These are phyloP conservation scores for Amphirosellinia nigrospora DNA, from an alignment of 495 filamentous ascomycete species.

Conservation along the genomic window DNA sequence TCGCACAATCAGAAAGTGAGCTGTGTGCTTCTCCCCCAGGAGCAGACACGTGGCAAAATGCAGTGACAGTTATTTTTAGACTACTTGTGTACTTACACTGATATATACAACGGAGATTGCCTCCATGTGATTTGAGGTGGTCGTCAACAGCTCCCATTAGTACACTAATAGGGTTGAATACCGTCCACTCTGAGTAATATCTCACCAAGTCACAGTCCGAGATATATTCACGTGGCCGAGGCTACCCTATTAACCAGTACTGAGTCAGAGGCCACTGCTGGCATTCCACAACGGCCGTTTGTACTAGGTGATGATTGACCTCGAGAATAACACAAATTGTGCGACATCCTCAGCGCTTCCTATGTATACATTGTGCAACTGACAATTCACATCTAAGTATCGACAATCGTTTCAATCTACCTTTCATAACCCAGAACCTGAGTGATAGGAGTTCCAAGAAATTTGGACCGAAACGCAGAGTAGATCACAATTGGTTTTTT, in stretches of 20 bases:
- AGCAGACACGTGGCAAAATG: too few species aligned
- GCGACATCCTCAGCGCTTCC: too few species aligned
- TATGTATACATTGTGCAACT: background rate
- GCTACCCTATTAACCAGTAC: background rate
- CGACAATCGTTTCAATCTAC: background rate
- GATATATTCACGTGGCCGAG: background rate
- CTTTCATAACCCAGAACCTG: constrained; percentile 11
- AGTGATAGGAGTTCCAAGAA: constrained; percentile 1
- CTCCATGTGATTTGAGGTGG: background rate
- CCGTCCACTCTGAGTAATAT: background rate
- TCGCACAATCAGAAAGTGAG: background rate
- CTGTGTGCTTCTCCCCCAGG: background rate
- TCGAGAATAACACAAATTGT: background rate
- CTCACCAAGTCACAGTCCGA: background rate
- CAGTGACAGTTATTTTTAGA: too few species aligned
- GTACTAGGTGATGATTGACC: background rate
- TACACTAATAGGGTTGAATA: background rate
- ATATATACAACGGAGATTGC: too few species aligned
- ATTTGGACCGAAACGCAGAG: constrained; percentile 8
- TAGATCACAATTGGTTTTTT: constrained; percentile 1
- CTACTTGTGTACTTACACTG: too few species aligned
- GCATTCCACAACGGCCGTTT: background rate
- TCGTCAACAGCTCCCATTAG: background rate
- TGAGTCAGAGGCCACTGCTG: background rate
- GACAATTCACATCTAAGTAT: background rate